These are phyloP conservation scores for Incumbomyces lentus DNA, from an alignment of 2,329 filamentous ascomycete species.

Conservation along the genomic window DNA sequence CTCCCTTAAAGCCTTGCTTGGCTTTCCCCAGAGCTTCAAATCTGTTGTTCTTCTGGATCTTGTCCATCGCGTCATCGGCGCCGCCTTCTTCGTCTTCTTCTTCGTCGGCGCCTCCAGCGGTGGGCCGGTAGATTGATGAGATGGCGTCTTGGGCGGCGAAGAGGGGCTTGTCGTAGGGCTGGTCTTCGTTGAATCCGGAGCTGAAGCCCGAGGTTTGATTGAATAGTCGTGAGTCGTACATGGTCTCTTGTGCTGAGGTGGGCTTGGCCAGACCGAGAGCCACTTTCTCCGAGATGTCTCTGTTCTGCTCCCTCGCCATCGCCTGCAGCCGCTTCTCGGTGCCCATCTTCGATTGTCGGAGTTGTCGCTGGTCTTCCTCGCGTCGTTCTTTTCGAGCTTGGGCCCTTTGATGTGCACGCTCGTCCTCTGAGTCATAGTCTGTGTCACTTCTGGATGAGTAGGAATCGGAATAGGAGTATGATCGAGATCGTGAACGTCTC, in stretches of 20 bases:
- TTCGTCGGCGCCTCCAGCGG: constrained; percentile 59
- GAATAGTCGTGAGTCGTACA: constrained; percentile 95
- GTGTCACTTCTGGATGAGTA: constrained; percentile 25
- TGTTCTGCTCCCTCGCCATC: constrained; percentile 88
- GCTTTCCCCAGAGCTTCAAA: constrained; percentile 83
- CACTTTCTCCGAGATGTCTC: constrained; percentile 95
- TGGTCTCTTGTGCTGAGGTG: constrained; percentile 79
- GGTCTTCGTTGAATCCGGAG: constrained; percentile 91
- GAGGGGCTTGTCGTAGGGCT: constrained; percentile 91
- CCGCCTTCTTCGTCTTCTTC: constrained; percentile 57
- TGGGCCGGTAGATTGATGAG: constrained; percentile 83
- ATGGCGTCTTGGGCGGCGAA: constrained; percentile 94
- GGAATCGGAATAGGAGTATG: constrained; percentile 24
- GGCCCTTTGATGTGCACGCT: constrained; percentile 65
- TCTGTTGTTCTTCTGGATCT: constrained; percentile 72
- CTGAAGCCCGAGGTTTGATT: constrained; percentile 89
- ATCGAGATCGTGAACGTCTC: constrained; percentile 7
- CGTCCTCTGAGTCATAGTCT: constrained; percentile 36
- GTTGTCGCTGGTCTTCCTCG: constrained; percentile 75
- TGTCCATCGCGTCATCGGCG: constrained; percentile 73
- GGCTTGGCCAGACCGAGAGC: constrained; percentile 90
- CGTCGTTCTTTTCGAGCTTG: constrained; percentile 65
- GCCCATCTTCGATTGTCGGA: constrained; percentile 91
- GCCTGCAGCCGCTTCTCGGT: constrained; percentile 83
- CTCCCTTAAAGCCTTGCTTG: constrained; percentile 77